These are phyloP conservation scores for Amaranthus cruentus DNA, from an alignment of 148 eudicot genomes.

Conservation along the genomic window DNA sequence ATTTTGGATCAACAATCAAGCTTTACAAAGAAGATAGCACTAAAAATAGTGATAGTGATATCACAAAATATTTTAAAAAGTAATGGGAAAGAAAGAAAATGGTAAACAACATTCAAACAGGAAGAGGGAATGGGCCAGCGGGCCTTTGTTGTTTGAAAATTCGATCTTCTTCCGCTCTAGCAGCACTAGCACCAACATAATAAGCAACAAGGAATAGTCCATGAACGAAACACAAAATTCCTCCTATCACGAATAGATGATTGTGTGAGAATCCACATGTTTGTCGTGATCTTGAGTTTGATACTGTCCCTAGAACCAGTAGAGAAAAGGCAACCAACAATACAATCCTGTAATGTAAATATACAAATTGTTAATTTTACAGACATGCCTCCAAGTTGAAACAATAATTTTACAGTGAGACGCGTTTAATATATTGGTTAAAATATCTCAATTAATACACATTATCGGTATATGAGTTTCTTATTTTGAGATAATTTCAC, in stretches of 20 bases:
- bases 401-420: too few relatives aligned
- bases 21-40: too few relatives aligned
- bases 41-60: too few relatives aligned
- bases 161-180: slow-evolving; percentile 24
- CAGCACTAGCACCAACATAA: slow-evolving; percentile 31
- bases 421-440: too few relatives aligned
- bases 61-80: too few relatives aligned
- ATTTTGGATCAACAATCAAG: too few relatives aligned
- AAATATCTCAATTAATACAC: too few relatives aligned
- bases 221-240: slow-evolving; percentile 37
- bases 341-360: slow-evolving; percentile 37
- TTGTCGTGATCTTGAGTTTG: slow-evolving; percentile 30
- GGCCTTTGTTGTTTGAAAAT: slow-evolving; percentile 21
- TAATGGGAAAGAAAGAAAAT: background rate
- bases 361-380: background rate
- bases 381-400: too few relatives aligned
- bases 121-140: slow-evolving; percentile 29
- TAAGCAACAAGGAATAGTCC: slow-evolving; percentile 34
- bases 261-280: slow-evolving; percentile 31
- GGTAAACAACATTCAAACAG: slow-evolving; percentile 3
- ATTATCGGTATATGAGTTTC: too few relatives aligned
- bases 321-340: slow-evolving; percentile 52
- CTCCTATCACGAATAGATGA: slow-evolving; percentile 30
- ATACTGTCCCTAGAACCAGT: slow-evolving; percentile 32
- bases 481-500: too few relatives aligned